These are phyloP conservation scores for Candida nonsorbophila DNA, from an alignment of 805 yeast genomes.

Conservation along the genomic window DNA sequence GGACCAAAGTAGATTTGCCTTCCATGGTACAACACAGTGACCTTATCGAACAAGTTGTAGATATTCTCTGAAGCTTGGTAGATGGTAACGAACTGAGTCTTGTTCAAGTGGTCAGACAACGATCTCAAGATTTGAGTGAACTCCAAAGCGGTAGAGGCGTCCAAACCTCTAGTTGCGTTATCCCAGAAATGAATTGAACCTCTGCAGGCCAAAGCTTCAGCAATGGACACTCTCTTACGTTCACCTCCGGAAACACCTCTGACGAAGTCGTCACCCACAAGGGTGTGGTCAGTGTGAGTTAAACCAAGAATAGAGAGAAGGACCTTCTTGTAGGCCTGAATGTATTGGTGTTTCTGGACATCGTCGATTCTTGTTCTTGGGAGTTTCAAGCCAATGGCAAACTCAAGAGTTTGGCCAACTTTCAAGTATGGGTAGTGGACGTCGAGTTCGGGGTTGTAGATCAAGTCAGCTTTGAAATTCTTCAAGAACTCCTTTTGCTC, in stretches of 20 bases:
- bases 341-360: conserved; percentile 25
- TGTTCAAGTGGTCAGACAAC: conserved; percentile 43
- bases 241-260: conserved; percentile 82
- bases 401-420: conserved; percentile 50
- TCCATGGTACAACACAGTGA: conserved; percentile 39
- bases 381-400: conserved; percentile 47
- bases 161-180: conserved; percentile 82
- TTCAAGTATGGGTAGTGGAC: conserved; percentile 51
- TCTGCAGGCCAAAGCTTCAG: conserved; percentile 64
- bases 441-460: conserved; percentile 48
- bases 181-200: conserved; percentile 55
- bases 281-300: conserved; percentile 51
- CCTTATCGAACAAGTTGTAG: conserved; percentile 44
- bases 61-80: conserved; percentile 46
- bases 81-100: conserved; percentile 57
- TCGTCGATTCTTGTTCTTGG: conserved; percentile 30
- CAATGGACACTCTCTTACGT: conserved; percentile 73
- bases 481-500: conserved; percentile 18
- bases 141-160: conserved; percentile 78
- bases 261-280: conserved; percentile 58
- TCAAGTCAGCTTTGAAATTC: conserved; percentile 29
- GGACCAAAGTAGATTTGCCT: conserved; percentile 43
- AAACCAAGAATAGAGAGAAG: conserved; percentile 42
- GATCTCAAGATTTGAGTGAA: conserved; percentile 64
- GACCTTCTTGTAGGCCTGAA: conserved; percentile 36